Evolutionary conservation across 169 alveolate species (phyloP).

Genomic region (Plasmodium blacklocki): DNA sequence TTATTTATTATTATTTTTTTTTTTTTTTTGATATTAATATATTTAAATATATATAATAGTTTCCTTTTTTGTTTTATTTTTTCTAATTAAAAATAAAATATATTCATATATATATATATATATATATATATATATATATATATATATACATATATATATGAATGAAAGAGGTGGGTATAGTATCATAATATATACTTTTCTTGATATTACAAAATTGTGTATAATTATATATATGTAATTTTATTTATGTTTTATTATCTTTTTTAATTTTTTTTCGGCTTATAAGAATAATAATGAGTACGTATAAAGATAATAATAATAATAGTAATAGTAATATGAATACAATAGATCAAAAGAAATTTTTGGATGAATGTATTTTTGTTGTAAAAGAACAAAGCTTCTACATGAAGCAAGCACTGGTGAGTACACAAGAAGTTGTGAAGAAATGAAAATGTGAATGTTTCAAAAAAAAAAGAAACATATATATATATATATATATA

Average conservation of each 20-base stretch:
- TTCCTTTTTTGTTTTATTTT: no score
- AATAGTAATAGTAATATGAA: slow-evolving; percentile 4
- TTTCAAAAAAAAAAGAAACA: neutral
- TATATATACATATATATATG: no score
- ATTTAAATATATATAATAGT: no score
- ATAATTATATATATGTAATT: neutral
- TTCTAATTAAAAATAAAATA: no score
- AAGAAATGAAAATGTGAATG: neutral
- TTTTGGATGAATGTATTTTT: slow-evolving; percentile 72
- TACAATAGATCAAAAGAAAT: slow-evolving; percentile 46
- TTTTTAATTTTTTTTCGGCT: neutral
- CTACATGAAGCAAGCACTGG: slow-evolving; percentile 74
- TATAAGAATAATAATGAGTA: slow-evolving; percentile 11
- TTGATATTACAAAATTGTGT: no score
- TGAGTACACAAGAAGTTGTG: neutral
- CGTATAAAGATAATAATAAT: slow-evolving; percentile 36
- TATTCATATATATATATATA: no score
- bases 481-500: neutral
- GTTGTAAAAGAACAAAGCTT: slow-evolving; percentile 75
- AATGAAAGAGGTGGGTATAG: no score
- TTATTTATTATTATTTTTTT: no score
- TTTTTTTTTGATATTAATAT: no score
- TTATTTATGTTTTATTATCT: neutral
- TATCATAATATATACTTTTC: no score
- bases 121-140: no score